These are phyloP conservation scores for Leptographium radiaticola DNA, from an alignment of 2,329 filamentous ascomycete genomes.

Conservation along the genomic window DNA sequence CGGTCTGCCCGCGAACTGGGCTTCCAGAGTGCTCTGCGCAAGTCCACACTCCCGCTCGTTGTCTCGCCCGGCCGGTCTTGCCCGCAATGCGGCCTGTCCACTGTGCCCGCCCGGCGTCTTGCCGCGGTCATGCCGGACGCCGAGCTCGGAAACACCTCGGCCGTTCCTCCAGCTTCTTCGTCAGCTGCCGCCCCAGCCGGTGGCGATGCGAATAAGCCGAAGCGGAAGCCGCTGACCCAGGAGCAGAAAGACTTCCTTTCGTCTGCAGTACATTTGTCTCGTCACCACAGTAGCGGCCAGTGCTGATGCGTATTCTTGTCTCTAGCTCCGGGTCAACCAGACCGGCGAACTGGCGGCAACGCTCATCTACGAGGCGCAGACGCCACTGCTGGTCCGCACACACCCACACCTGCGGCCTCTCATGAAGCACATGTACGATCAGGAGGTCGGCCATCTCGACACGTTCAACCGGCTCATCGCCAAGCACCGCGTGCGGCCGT, in stretches of 20 bases:
- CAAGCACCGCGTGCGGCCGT: slow-evolving; percentile 81
- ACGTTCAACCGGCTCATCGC: slow-evolving; percentile 78
- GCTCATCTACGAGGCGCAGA: slow-evolving; percentile 85
- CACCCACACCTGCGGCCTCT: slow-evolving; percentile 81
- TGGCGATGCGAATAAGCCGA: slow-evolving; percentile 15
- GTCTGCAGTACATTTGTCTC: slow-evolving; percentile 42
- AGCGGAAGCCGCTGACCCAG: slow-evolving; percentile 49
- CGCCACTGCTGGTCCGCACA: slow-evolving; percentile 61
- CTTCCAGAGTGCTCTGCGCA: background rate
- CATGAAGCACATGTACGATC: slow-evolving; percentile 97
- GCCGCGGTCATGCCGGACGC: slow-evolving; percentile 4
- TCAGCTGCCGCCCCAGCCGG: background rate
- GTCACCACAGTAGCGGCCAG: background rate
- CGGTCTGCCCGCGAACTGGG: slow-evolving; percentile 1
- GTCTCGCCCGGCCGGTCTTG: slow-evolving; percentile 2
- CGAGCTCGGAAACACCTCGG: background rate
- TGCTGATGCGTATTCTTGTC: slow-evolving; percentile 11
- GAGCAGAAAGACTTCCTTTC: slow-evolving; percentile 64
- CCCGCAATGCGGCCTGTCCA: slow-evolving; percentile 8
- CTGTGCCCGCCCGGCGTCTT: slow-evolving; percentile 4
- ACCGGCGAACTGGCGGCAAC: slow-evolving; percentile 94
- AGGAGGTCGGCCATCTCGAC: slow-evolving; percentile 75
- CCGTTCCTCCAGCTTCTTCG: background rate
- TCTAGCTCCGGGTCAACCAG: slow-evolving; percentile 82
- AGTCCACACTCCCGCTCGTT: background rate